Base-by-base conservation (phyloP, 139 green algal genomes). In the Zygnema circumcarinatum region DNA sequence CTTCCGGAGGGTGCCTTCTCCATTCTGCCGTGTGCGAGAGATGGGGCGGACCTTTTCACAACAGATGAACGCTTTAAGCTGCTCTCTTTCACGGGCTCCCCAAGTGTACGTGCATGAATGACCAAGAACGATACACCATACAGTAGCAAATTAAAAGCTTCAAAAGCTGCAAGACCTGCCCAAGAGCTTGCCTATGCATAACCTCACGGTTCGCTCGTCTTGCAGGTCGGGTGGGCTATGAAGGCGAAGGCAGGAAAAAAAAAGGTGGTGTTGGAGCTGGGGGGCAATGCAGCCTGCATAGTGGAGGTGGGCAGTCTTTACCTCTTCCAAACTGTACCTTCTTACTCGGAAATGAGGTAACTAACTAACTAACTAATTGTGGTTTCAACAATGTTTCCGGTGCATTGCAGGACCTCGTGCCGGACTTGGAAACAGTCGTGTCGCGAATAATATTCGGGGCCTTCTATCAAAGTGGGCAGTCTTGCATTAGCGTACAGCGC, bases 401-500 rank as follows among this genome's bases (percentile, higher is more conserved):
- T n/a, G 69, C 11, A 3, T 78, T 7, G 42, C 39, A 85, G 79
- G 79, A 85, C 20, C 39, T 85, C 2, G 79, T 85, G 39, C 79
- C 79, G 11, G 79, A 85, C 7, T 67, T 85, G 40, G 41, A 76
- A 62, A 40, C 31, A 7, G 41, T 79, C 22, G 42, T 85, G 2
- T 32, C 2, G 20, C 39, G 79, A 35, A 33, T 85, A n/a, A 21
- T 21, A 36, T 38, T 54, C 20, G 87, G 87, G 38, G 87, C 67
- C 3, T 91, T 91, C 74, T 91, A 91, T 42, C 87, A 91, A 75
- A 91, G 56, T 32, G 85, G 87, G 25, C 87, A 91, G 87, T 92
- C 87, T 33, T 91, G 87, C 47, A 91, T 91, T 39, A 91, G 87
- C 79, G 87, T 91, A 47, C 87, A 91, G 38, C 41, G 87, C 16